Base-by-base conservation (phyloP, 2,329 filamentous ascomycete species). In the Microsporum canis region DNA sequence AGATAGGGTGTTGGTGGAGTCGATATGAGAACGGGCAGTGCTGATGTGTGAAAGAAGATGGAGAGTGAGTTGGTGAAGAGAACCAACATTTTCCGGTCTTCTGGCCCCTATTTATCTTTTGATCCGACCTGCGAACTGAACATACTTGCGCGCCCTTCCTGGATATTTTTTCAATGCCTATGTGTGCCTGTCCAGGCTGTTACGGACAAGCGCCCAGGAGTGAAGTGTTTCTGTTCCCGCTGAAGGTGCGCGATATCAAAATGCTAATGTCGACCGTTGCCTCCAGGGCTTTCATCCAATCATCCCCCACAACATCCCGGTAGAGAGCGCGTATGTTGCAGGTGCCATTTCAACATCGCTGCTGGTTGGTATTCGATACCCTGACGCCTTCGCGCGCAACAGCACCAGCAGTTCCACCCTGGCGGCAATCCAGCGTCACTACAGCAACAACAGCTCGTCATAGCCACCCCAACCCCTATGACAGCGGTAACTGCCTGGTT, bases 401-500 rank as follows among this genome's bases (percentile, higher is more conserved):
- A 55, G 14, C 51, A 34, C 29, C 14, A 6, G 31, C 31, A 36
- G 51, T 55, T 36, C 51, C 51, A 55, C 51, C 31, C 51, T 31
- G 14, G 51, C 51, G 51, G 51, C 51, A 55, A 55, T 55, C 51
- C 51, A 31, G 51, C 51, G 51, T 55, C 51, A 55, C 51, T 55
- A 8, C 51, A 55, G 51, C 51, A 55, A 55, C 51, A 14, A 10
- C 14, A 33, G 31, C 31, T 55, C 51, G 33, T 31, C 33, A 29
- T 31, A 31, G 45, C 27, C 27, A 51, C 27, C 17, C 36, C 51
- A 17, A 31, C 14, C 31, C 23, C 45, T 31, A 14, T 51, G 45
- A 51, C 33, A 31, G 51, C 51, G 51, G 51, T 55, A 55, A 55
- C 45, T 12, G 45, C 12, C 45, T 51, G 45, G 45, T 5, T 51